These are phyloP conservation scores for Plasmodium sp. DNA, from an alignment of 169 alveolate species.

Conservation along the genomic window DNA sequence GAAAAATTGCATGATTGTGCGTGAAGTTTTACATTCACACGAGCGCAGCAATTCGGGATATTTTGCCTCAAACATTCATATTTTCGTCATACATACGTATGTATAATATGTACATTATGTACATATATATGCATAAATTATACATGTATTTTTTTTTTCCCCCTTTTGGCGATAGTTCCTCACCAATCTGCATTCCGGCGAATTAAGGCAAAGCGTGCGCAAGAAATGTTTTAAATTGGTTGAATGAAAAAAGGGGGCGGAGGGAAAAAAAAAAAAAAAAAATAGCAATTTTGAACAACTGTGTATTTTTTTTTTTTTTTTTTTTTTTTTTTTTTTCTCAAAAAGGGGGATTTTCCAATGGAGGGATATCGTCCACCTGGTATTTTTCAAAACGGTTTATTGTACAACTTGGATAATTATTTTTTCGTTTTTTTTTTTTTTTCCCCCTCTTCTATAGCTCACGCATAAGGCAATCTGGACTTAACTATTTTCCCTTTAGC, in stretches of 20 bases:
- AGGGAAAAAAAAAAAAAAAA: slow-evolving; percentile 4
- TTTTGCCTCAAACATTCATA: neutral
- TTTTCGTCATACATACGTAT: neutral
- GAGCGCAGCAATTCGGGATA: neutral
- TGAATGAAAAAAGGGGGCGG: neutral
- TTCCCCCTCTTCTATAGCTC: neutral
- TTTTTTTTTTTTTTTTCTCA: too few relatives aligned
- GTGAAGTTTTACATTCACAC: neutral
- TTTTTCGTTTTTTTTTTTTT: neutral
- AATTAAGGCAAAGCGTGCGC: neutral
- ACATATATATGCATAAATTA: neutral
- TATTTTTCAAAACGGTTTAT: neutral
- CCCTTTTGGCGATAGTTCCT: neutral
- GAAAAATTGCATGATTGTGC: neutral
- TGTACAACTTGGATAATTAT: slow-evolving; percentile 7
- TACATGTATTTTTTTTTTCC: neutral
- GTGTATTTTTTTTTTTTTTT: slow-evolving; percentile 13
- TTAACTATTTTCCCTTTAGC: neutral
- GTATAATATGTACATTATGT: too few relatives aligned
- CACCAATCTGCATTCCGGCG: neutral
- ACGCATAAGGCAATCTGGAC: neutral
- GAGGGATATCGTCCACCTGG: too few relatives aligned
- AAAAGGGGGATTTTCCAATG: too few relatives aligned
- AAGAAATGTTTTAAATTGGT: neutral
- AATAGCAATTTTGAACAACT: slow-evolving; percentile 22